These are phyloP conservation scores for Penicillium argentinense DNA, from an alignment of 495 filamentous ascomycete genomes.

Conservation along the genomic window DNA sequence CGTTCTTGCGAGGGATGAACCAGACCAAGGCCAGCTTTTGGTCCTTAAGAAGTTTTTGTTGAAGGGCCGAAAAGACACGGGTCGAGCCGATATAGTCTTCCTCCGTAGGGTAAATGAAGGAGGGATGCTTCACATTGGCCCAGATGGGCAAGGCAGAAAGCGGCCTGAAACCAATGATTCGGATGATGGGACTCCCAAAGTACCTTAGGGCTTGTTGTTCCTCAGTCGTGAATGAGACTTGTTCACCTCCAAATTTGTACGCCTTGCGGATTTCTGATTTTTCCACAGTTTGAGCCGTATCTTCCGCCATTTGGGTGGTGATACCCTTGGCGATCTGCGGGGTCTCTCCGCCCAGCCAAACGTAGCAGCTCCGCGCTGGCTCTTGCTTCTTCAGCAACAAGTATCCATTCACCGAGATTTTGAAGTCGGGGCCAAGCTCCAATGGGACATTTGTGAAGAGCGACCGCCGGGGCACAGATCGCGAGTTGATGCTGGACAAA, in stretches of 20 bases:
- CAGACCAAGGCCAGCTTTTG: slow-evolving; percentile 83
- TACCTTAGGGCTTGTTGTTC: slow-evolving; percentile 73
- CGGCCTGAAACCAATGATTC: slow-evolving; percentile 93
- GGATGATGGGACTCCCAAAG: slow-evolving; percentile 78
- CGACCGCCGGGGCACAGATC: slow-evolving; percentile 81
- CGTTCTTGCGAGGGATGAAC: slow-evolving; percentile 82
- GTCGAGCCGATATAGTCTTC: slow-evolving; percentile 86
- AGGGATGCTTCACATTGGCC: slow-evolving; percentile 81
- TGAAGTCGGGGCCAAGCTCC: slow-evolving; percentile 81
- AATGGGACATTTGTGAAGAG: slow-evolving; percentile 82
- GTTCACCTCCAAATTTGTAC: slow-evolving; percentile 93
- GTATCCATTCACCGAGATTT: slow-evolving; percentile 90
- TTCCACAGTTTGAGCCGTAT: slow-evolving; percentile 71
- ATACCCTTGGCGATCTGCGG: slow-evolving; percentile 74
- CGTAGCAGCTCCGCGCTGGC: slow-evolving; percentile 74
- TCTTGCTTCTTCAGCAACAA: slow-evolving; percentile 81
- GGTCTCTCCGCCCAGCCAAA: slow-evolving; percentile 82
- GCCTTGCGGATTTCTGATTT: slow-evolving; percentile 84
- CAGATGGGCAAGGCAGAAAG: slow-evolving; percentile 72
- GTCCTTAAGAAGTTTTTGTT: slow-evolving; percentile 76
- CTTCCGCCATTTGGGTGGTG: slow-evolving; percentile 71
- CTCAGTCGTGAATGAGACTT: slow-evolving; percentile 79
- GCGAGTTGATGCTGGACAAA: slow-evolving; percentile 86
- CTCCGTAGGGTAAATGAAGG: slow-evolving; percentile 94
- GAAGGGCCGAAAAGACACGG: slow-evolving; percentile 86